phyloP scores from a whole-genome alignment of 169 alveolate species.

The Plasmodium inui region DNA sequence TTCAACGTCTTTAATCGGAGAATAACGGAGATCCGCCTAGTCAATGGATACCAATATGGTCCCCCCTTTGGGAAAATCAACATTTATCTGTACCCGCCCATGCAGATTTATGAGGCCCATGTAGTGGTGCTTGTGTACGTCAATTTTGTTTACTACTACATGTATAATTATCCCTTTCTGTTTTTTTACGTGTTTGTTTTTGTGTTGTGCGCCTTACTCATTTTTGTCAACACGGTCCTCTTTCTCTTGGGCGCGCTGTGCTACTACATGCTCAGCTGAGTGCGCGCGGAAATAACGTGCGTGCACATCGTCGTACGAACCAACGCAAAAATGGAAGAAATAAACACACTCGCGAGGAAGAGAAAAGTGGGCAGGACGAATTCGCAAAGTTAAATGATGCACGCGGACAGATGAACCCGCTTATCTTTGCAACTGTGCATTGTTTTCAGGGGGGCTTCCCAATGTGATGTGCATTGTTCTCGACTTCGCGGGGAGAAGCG shows the following conservation, averaged over 20 bases:
- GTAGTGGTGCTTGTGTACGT: slow-evolving; percentile 33
- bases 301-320: not conserved
- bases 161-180: slow-evolving; percentile 55
- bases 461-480: not conserved
- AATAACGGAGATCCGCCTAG: slow-evolving; percentile 19
- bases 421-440: not conserved
- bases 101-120: slow-evolving; percentile 50
- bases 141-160: slow-evolving; percentile 54
- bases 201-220: slow-evolving; percentile 13
- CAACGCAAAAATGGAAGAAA: not conserved
- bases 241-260: slow-evolving; percentile 4
- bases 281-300: not conserved
- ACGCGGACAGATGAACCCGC: not conserved
- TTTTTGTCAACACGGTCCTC: slow-evolving; percentile 30
- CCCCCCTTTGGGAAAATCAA: slow-evolving; percentile 13
- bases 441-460: not conserved
- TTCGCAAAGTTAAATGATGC: not conserved
- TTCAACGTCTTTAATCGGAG: slow-evolving; percentile 29
- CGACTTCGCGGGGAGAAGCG: not conserved
- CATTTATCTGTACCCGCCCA: slow-evolving; percentile 45
- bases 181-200: slow-evolving; percentile 59
- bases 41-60: slow-evolving; percentile 23
- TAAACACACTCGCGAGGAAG: not conserved
- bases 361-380: not conserved
- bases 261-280: not conserved